Evolutionary conservation across 2,329 filamentous ascomycete species (phyloP).

Genomic region (Byssothecium circinans): DNA sequence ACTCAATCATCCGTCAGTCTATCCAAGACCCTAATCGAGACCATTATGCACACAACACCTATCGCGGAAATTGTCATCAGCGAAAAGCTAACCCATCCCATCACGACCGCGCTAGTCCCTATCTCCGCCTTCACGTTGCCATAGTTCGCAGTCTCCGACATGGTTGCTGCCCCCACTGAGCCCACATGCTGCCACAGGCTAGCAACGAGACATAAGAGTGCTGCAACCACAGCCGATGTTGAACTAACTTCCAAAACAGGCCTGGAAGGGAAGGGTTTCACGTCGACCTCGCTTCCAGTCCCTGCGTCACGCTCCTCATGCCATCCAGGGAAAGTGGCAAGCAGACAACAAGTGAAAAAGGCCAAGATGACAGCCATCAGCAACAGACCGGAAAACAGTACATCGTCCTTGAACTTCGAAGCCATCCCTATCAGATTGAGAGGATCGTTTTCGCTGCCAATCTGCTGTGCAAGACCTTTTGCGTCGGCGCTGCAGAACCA

Average conservation of each 20-base stretch:
- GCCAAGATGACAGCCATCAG: conserved; percentile 95
- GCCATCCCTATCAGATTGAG: conserved; percentile 93
- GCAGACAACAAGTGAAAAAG: conserved; percentile 84
- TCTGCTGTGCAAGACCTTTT: conserved; percentile 80
- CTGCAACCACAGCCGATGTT: conserved; percentile 74
- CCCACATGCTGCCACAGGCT: conserved; percentile 87
- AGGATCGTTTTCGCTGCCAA: conserved; percentile 85
- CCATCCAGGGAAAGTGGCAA: conserved; percentile 94
- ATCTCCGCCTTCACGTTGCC: conserved; percentile 79
- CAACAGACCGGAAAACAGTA: conserved; percentile 93
- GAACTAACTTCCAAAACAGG: conserved; percentile 85
- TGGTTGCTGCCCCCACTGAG: conserved; percentile 85
- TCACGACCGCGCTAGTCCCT: conserved; percentile 85
- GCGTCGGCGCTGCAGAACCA: conserved; percentile 96
- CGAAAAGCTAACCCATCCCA: conserved; percentile 92
- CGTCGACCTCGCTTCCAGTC: conserved; percentile 73
- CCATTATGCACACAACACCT: background rate
- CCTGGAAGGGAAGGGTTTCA: conserved; percentile 85
- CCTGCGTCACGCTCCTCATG: conserved; percentile 77
- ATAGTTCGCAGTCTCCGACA: conserved; percentile 85
- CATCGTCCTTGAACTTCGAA: conserved; percentile 91
- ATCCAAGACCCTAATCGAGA: background rate
- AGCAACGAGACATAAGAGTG: conserved; percentile 61
- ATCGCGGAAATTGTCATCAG: conserved; percentile 58
- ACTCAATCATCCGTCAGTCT: conserved; percentile 1